Percentiles rank a stretch among this genome's conserved stretches.
Conservation (phyloP, 2,329 filamentous ascomycete genomes). For the Colletotrichum lupini region DNA sequence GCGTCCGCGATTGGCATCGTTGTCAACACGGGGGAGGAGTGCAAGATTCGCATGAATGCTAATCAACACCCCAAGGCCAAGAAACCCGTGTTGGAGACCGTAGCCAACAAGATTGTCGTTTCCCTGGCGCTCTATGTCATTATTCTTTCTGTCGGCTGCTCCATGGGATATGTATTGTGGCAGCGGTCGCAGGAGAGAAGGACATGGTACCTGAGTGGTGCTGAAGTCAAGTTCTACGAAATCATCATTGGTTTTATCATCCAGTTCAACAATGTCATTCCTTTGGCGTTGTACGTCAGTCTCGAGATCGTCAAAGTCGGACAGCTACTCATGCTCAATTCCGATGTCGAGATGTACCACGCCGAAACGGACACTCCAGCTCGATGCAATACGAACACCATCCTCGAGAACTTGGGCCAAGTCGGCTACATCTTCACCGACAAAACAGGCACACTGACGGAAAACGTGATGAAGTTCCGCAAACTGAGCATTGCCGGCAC, state of each 20-base stretch:
- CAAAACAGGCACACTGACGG: conserved; percentile 93
- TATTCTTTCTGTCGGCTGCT: conserved; percentile 81
- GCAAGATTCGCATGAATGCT: conserved; percentile 92
- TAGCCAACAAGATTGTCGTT: conserved; percentile 85
- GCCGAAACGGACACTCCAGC: conserved; percentile 85
- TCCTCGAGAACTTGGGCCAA: conserved; percentile 93
- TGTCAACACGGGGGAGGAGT: conserved; percentile 90
- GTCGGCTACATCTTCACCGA: conserved; percentile 92
- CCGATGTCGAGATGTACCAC: conserved; percentile 92
- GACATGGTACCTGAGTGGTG: conserved; percentile 80
- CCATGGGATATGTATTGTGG: conserved; percentile 86
- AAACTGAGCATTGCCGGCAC: conserved; percentile 92
- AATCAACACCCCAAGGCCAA: conserved; percentile 90
- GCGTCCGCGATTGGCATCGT: conserved; percentile 78
- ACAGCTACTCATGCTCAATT: conserved; percentile 81
- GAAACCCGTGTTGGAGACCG: conserved; percentile 78
- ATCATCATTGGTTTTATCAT: conserved; percentile 93
- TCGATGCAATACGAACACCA: conserved; percentile 91
- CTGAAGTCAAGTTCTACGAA: conserved; percentile 79
- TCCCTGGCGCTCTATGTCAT: conserved; percentile 85
- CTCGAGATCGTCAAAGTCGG: conserved; percentile 88
- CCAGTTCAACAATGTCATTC: conserved; percentile 97
- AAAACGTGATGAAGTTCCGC: conserved; percentile 95
- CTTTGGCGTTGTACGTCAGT: conserved; percentile 89
- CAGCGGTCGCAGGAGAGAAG: conserved; percentile 71